Evolutionary conservation across 495 filamentous ascomycete species (phyloP).

Genomic region (Penicillium crystallinum): DNA sequence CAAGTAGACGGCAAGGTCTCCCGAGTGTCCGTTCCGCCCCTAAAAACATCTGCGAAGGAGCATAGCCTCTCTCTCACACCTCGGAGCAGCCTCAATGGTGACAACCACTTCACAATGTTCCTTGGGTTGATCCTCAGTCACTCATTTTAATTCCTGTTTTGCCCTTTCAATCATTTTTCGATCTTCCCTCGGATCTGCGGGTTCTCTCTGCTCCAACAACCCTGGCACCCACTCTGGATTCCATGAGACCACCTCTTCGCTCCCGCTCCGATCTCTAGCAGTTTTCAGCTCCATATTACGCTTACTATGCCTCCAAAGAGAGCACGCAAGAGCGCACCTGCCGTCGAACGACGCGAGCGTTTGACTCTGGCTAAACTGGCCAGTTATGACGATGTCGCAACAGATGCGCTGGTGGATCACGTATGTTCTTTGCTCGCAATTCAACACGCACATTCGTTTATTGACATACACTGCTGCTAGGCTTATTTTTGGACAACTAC

Average conservation of each 20-base stretch:
- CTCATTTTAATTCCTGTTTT: conserved; percentile 2
- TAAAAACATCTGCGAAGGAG: conserved; percentile 6
- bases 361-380: conserved; percentile 82
- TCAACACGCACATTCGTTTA: neutral
- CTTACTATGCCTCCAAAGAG: conserved; percentile 39
- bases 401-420: conserved; percentile 91
- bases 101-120: neutral
- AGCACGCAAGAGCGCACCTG: conserved; percentile 37
- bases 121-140: neutral
- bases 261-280: neutral
- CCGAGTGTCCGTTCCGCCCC: conserved; percentile 5
- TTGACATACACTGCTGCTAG: conserved; percentile 43
- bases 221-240: conserved; percentile 2
- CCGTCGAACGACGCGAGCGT: conserved; percentile 55
- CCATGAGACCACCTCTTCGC: conserved; percentile 4
- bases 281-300: neutral
- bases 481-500: conserved; percentile 93
- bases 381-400: conserved; percentile 92
- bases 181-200: conserved; percentile 1
- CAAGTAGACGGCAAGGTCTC: neutral
- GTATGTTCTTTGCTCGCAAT: conserved; percentile 48
- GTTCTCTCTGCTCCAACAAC: neutral
- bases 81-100: conserved; percentile 6
- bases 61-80: neutral
- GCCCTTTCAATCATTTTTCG: neutral